Evolutionary conservation across 1,139 yeast genomes (phyloP).

Genomic region (Saccharomycopsis crataegensis): DNA sequence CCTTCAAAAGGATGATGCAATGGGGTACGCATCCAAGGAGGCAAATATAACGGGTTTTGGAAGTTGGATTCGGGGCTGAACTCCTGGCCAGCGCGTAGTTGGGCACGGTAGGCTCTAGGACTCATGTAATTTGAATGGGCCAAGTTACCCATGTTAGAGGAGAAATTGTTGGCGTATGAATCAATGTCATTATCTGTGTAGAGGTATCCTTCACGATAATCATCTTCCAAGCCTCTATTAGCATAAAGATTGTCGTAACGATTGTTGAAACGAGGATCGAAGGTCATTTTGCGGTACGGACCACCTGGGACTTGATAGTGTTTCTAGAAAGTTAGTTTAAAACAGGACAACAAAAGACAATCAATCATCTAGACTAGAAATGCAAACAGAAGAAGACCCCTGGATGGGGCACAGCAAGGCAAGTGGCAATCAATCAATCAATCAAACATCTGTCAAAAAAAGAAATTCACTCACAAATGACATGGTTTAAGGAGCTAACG

Average conservation of each 20-base stretch:
- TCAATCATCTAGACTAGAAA: too few relatives aligned
- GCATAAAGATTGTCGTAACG: not conserved
- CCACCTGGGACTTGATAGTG: not conserved
- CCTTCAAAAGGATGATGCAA: conserved; percentile 12
- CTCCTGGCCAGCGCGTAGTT: not conserved
- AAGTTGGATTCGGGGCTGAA: not conserved
- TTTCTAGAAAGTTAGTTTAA: not conserved
- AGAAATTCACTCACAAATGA: too few relatives aligned
- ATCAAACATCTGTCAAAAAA: too few relatives aligned
- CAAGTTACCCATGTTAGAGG: not conserved
- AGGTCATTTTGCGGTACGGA: not conserved
- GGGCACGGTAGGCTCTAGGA: not conserved
- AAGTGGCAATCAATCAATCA: too few relatives aligned
- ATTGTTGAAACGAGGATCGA: conserved; percentile 8
- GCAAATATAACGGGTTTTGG: conserved; percentile 5
- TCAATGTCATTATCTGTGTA: conserved; percentile 12
- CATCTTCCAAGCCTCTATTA: conserved; percentile 1
- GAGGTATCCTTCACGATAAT: not conserved
- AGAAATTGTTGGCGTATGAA: conserved; percentile 5
- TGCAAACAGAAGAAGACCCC: too few relatives aligned
- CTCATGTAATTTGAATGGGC: not conserved
- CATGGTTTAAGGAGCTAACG: too few relatives aligned
- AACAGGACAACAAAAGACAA: too few relatives aligned
- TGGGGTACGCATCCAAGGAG: conserved; percentile 15
- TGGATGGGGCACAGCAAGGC: too few relatives aligned